Percentiles rank a stretch among this genome's conserved stretches.
Evolutionary conservation across 495 filamentous ascomycete genomes (phyloP).

Genomic region (Penicillium lividum): DNA sequence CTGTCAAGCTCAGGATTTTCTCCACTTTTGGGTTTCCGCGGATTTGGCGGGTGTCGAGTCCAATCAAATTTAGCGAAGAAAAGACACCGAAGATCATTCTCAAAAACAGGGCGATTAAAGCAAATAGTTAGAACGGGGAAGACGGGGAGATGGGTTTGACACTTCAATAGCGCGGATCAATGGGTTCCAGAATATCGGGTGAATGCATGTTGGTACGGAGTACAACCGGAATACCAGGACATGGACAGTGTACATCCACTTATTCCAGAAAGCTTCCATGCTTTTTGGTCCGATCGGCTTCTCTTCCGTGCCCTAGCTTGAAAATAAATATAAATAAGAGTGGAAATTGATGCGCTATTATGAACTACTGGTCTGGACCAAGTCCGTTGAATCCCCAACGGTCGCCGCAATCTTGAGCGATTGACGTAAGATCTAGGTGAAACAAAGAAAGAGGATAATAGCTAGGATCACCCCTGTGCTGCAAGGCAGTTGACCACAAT

Average conservation of each 20-base stretch:
- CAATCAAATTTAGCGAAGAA: too few relatives aligned
- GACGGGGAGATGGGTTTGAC: neutral
- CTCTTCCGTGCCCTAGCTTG: slow-evolving; percentile 25
- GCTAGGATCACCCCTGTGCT: slow-evolving; percentile 10
- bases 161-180: slow-evolving; percentile 12
- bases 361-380: neutral
- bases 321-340: neutral
- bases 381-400: slow-evolving; percentile 6
- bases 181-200: slow-evolving; percentile 28
- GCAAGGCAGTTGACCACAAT: slow-evolving; percentile 5
- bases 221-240: slow-evolving; percentile 14
- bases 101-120: slow-evolving; percentile 4
- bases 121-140: neutral
- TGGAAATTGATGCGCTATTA: neutral
- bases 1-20: slow-evolving; percentile 6
- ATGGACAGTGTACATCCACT: slow-evolving; percentile 7
- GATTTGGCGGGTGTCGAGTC: slow-evolving; percentile 11
- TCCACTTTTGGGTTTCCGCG: slow-evolving; percentile 3
- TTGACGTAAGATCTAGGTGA: slow-evolving; percentile 17
- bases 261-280: slow-evolving; percentile 31
- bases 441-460: slow-evolving; percentile 11
- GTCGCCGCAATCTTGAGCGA: slow-evolving; percentile 13
- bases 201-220: slow-evolving; percentile 15
- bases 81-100: neutral
- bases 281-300: slow-evolving; percentile 26